These are phyloP conservation scores for Mucor sp. DNA, from an alignment of 371 early-diverging fungal species.

Conservation along the genomic window DNA sequence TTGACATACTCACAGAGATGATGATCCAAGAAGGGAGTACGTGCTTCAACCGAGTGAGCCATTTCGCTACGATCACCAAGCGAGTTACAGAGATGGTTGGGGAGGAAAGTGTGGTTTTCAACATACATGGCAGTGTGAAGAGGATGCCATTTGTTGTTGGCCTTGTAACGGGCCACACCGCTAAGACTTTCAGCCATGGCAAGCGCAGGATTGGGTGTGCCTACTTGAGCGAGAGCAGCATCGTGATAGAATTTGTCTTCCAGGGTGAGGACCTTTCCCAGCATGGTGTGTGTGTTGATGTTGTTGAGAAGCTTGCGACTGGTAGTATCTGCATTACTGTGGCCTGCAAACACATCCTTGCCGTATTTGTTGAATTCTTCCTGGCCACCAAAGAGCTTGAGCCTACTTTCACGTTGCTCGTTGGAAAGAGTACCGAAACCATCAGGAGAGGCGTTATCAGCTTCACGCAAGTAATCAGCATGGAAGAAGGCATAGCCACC, in stretches of 20 bases:
- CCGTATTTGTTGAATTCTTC: neutral
- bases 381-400: neutral
- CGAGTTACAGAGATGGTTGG: conserved; percentile 20
- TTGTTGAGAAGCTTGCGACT: conserved; percentile 8
- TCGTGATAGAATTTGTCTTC: neutral
- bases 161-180: conserved; percentile 22
- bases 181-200: conserved; percentile 14
- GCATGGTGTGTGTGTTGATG: neutral
- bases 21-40: conserved; percentile 31
- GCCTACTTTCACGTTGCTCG: neutral
- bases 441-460: conserved; percentile 20
- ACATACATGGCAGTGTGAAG: conserved; percentile 25
- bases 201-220: conserved; percentile 10
- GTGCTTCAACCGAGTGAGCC: conserved; percentile 31
- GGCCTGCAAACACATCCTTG: neutral
- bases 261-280: neutral
- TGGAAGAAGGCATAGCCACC: conserved; percentile 63
- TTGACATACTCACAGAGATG: conserved; percentile 27
- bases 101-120: conserved; percentile 22
- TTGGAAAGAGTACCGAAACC: conserved; percentile 17
- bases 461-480: conserved; percentile 29
- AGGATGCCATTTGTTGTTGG: conserved; percentile 25
- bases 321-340: neutral
- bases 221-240: conserved; percentile 1
- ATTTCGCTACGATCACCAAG: conserved; percentile 32